Percentiles rank a stretch among this genome's conserved stretches.
phyloP scores from a whole-genome alignment of 2,329 filamentous ascomycete genomes.

The Chaetothyriales sp. region DNA sequence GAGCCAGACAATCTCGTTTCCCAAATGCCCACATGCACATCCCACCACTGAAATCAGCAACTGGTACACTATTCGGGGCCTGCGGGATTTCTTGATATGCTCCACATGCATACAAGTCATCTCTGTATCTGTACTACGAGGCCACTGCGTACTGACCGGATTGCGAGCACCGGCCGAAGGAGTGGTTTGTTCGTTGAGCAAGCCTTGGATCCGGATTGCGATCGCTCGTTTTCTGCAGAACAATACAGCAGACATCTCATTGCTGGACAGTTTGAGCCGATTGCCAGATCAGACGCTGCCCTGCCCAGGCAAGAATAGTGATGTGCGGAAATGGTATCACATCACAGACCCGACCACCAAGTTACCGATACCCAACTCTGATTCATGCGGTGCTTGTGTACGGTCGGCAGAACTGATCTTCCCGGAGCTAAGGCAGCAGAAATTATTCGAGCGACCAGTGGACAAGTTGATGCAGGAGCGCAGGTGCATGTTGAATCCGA shows the following conservation, averaged over 20 bases:
- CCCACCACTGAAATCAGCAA: constrained; percentile 52
- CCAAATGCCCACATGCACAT: constrained; percentile 53
- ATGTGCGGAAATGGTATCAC: constrained; percentile 57
- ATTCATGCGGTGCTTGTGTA: constrained; percentile 59
- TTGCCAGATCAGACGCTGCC: constrained; percentile 41
- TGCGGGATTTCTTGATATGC: constrained; percentile 64
- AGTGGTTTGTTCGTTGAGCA: constrained; percentile 63
- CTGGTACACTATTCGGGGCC: constrained; percentile 63
- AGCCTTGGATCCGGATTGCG: constrained; percentile 69
- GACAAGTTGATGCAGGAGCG: constrained; percentile 33
- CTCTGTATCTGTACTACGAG: constrained; percentile 54
- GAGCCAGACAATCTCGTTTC: constrained; percentile 25
- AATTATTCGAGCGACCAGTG: constrained; percentile 11
- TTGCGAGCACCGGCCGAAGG: constrained; percentile 41
- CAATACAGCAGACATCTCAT: constrained; percentile 46
- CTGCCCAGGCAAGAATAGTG: constrained; percentile 43
- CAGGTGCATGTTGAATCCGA: constrained; percentile 55
- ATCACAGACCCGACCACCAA: constrained; percentile 53
- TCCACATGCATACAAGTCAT: constrained; percentile 60
- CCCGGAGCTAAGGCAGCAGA: constrained; percentile 43
- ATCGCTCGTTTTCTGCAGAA: constrained; percentile 68
- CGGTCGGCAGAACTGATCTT: constrained; percentile 58
- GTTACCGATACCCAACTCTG: constrained; percentile 53
- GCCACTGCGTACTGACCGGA: constrained; percentile 49
- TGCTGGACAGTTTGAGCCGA: constrained; percentile 52